Conservation (phyloP, 495 filamentous ascomycete species). For the Astrocystis sublimbata region DNA sequence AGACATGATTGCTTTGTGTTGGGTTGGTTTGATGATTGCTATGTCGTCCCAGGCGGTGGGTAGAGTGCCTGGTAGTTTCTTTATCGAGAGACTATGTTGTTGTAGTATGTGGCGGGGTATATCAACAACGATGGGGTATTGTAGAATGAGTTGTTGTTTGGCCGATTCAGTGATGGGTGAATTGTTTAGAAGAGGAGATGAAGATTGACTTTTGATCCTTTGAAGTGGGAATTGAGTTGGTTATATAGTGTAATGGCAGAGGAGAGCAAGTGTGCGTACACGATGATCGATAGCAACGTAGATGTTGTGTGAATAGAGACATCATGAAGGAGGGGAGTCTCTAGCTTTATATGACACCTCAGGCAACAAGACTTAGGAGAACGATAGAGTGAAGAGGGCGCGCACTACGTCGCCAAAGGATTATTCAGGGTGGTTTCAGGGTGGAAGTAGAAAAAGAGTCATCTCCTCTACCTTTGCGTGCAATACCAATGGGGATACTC, state of each 20-base stretch:
- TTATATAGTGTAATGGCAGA: neutral
- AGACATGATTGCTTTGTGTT: neutral
- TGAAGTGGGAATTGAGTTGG: neutral
- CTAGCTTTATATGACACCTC: neutral
- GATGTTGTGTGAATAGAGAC: neutral
- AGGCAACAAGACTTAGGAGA: neutral
- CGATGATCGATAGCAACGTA: neutral
- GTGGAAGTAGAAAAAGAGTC: conserved; percentile 17
- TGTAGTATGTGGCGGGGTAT: too few relatives aligned
- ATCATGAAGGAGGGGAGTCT: neutral
- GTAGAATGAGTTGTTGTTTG: neutral
- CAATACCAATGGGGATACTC: neutral
- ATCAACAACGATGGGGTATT: neutral
- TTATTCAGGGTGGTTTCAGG: neutral
- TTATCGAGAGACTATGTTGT: too few relatives aligned
- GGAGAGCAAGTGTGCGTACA: neutral
- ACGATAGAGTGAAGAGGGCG: neutral
- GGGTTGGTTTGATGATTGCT: neutral
- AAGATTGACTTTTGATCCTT: neutral
- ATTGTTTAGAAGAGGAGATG: neutral
- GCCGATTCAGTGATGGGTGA: neutral
- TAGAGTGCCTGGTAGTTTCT: too few relatives aligned
- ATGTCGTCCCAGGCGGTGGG: too few relatives aligned
- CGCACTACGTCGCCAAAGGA: conserved; percentile 12
- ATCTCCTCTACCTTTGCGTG: conserved; percentile 2